Conservation (phyloP, 176 grass and related monocot species). For the Rhynchospora breviuscula region DNA sequence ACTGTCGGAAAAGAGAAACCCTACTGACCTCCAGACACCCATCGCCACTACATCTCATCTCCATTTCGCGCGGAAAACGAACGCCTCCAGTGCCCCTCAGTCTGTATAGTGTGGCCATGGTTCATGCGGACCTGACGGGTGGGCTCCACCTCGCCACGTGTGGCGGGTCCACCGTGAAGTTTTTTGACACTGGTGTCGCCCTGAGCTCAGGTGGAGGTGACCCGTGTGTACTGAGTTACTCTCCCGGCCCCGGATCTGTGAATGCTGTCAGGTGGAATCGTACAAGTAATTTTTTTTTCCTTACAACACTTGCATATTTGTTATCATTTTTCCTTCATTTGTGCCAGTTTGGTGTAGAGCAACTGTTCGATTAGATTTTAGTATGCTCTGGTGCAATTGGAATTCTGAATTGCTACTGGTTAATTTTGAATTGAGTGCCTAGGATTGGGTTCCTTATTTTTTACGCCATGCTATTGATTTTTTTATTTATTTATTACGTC, state of each 20-base stretch:
- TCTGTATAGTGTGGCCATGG: slow-evolving; percentile 34
- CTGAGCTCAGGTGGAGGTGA: slow-evolving; percentile 43
- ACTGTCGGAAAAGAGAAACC: slow-evolving; percentile 20
- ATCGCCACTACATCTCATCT: neutral
- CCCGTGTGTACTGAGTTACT: slow-evolving; percentile 82
- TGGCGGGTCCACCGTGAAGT: slow-evolving; percentile 88
- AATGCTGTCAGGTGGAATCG: slow-evolving; percentile 94
- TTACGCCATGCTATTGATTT: neutral
- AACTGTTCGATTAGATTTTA: neutral
- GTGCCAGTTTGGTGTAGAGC: neutral
- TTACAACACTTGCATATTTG: neutral
- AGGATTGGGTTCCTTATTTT: neutral
- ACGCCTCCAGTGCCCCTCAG: neutral
- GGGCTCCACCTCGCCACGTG: slow-evolving; percentile 64
- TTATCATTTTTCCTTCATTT: neutral
- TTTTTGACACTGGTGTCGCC: slow-evolving; percentile 73
- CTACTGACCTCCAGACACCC: neutral
- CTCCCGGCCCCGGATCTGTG: slow-evolving; percentile 45
- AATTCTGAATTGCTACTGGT: neutral
- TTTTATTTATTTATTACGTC: neutral
- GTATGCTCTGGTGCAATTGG: neutral
- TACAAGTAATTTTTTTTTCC: slow-evolving; percentile 58
- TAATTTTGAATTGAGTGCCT: neutral
- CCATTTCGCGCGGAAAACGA: slow-evolving; percentile 21
- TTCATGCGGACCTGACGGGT: slow-evolving; percentile 72